A percentile compares a stretch with the other conserved stretches of the same genome.
Conservation (phyloP, 2,329 filamentous ascomycete genomes). For the Colletotrichum magnum region DNA sequence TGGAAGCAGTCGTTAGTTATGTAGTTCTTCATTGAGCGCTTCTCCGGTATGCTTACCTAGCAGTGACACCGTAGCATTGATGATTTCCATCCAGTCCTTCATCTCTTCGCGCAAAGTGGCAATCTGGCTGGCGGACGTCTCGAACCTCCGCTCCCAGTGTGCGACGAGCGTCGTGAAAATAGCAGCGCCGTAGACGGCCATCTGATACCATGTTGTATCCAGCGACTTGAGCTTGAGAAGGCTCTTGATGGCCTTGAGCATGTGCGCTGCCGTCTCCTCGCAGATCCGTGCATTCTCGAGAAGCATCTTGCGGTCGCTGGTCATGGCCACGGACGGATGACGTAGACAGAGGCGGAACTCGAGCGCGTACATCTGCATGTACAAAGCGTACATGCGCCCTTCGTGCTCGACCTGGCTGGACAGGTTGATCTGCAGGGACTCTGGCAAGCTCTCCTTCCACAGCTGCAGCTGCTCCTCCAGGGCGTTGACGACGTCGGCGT, state of each 20-base stretch:
- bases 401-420: constrained; percentile 51
- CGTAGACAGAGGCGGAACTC: constrained; percentile 73
- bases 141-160: constrained; percentile 76
- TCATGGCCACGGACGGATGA: constrained; percentile 73
- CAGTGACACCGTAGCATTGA: constrained; percentile 76
- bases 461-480: constrained; percentile 75
- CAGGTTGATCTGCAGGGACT: constrained; percentile 66
- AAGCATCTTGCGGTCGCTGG: constrained; percentile 67
- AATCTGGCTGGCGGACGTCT: constrained; percentile 71
- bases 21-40: background rate
- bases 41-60: constrained; percentile 66
- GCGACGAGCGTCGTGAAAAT: constrained; percentile 81
- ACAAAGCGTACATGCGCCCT: constrained; percentile 65
- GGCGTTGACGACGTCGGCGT: constrained; percentile 72
- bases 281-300: constrained; percentile 76
- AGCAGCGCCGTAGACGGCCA: constrained; percentile 79
- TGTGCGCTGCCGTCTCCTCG: constrained; percentile 74
- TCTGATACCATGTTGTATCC: constrained; percentile 84
- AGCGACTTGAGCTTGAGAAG: constrained; percentile 76
- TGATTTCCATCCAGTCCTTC: constrained; percentile 76
- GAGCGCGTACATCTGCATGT: constrained; percentile 66
- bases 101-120: constrained; percentile 75
- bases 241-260: constrained; percentile 72
- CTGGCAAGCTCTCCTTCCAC: constrained; percentile 76
- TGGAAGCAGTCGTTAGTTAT: constrained; percentile 27